These are phyloP conservation scores for Fusarium armeniacum DNA, from an alignment of 2,329 filamentous ascomycete genomes.

Conservation along the genomic window DNA sequence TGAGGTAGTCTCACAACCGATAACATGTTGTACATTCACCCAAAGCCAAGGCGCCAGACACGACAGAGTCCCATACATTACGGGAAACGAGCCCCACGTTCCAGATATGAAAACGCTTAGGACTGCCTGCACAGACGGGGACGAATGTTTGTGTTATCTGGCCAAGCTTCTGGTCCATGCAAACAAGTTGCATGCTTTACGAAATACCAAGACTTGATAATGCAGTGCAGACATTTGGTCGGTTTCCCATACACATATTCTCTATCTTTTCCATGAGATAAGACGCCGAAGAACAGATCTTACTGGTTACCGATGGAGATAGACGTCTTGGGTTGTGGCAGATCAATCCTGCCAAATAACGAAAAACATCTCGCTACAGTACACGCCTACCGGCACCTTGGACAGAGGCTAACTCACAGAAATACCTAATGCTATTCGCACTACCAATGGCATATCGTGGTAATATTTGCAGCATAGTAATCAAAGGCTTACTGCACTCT, in stretches of 20 bases:
- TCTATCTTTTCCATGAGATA: slow-evolving; percentile 16
- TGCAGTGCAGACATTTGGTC: slow-evolving; percentile 23
- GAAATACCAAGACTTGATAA: slow-evolving; percentile 38
- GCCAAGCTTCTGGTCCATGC: slow-evolving; percentile 31
- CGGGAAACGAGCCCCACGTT: slow-evolving; percentile 10
- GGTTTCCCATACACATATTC: slow-evolving; percentile 19
- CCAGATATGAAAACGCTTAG: slow-evolving; percentile 20
- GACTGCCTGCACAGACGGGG: slow-evolving; percentile 28
- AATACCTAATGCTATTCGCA: slow-evolving; percentile 11
- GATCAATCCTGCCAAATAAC: slow-evolving; percentile 6
- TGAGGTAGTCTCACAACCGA: slow-evolving; percentile 34
- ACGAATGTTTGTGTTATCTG: slow-evolving; percentile 38
- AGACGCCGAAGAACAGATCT: neutral
- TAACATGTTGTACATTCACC: slow-evolving; percentile 43
- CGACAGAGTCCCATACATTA: slow-evolving; percentile 36
- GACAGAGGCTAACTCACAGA: slow-evolving; percentile 27
- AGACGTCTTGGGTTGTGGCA: neutral
- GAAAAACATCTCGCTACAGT: slow-evolving; percentile 2
- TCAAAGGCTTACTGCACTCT: neutral
- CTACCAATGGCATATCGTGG: neutral
- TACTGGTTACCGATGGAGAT: neutral
- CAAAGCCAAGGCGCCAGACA: slow-evolving; percentile 41
- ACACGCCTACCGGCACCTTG: neutral
- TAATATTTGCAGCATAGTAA: neutral
- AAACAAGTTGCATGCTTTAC: slow-evolving; percentile 13